Conservation (phyloP, 2,329 filamentous ascomycete species). For the Trichoderma brevicompactum region DNA sequence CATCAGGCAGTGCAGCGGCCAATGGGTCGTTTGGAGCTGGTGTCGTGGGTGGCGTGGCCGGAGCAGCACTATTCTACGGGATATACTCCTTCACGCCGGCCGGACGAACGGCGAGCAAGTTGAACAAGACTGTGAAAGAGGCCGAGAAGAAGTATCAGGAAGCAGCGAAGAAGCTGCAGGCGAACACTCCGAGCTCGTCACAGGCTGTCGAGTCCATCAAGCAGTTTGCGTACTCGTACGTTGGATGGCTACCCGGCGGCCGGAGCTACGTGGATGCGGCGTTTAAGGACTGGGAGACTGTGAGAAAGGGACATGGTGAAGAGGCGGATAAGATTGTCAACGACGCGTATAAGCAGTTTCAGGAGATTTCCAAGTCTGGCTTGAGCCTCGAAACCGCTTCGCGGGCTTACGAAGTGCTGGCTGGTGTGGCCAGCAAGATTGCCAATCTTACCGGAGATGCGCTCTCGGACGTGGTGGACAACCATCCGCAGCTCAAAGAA, state of each 20-base stretch:
- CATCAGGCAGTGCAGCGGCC: not conserved
- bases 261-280: constrained; percentile 68
- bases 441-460: constrained; percentile 66
- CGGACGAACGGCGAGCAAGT: constrained; percentile 46
- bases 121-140: constrained; percentile 56
- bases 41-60: constrained; percentile 50
- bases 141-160: constrained; percentile 64
- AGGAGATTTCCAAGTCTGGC: constrained; percentile 61
- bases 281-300: constrained; percentile 71
- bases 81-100: constrained; percentile 51
- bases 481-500: constrained; percentile 74
- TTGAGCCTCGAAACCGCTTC: constrained; percentile 65
- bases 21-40: constrained; percentile 44
- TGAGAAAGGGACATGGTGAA: constrained; percentile 68
- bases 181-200: constrained; percentile 67
- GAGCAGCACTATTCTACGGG: constrained; percentile 49
- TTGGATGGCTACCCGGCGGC: constrained; percentile 72
- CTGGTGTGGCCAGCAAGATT: constrained; percentile 64
- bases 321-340: constrained; percentile 71
- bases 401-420: constrained; percentile 64
- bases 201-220: constrained; percentile 69
- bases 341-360: constrained; percentile 70
- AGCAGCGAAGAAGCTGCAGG: constrained; percentile 63
- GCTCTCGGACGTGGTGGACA: constrained; percentile 67
- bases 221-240: constrained; percentile 69